Evolutionary conservation across 768 basidiomycete species (phyloP).

Genomic region (Kwoniella sp.): DNA sequence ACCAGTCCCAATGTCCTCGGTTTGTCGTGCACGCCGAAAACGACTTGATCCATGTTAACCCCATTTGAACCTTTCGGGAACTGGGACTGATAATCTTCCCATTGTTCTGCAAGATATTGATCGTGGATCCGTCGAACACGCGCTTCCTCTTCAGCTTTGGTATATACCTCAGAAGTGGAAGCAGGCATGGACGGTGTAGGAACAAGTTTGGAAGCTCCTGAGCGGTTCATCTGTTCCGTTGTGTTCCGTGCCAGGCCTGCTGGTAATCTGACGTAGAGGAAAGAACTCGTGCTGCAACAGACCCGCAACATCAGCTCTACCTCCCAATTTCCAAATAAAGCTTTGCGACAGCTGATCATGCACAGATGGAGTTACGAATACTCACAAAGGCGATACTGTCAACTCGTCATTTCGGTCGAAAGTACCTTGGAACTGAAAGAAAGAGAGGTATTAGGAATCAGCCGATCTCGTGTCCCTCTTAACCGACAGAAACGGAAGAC

Average conservation of each 20-base stretch:
- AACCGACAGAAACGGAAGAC: too few relatives aligned
- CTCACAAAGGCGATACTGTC: slow-evolving; percentile 68
- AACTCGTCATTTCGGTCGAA: slow-evolving; percentile 82
- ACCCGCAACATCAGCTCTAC: too few relatives aligned
- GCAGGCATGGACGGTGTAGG: not conserved
- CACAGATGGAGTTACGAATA: not conserved
- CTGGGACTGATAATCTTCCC: slow-evolving; percentile 29
- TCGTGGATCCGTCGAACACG: slow-evolving; percentile 23
- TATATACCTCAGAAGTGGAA: not conserved
- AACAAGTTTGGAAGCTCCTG: slow-evolving; percentile 38
- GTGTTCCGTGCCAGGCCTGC: slow-evolving; percentile 40
- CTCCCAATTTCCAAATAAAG: too few relatives aligned
- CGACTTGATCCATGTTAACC: slow-evolving; percentile 19
- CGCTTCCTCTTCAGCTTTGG: slow-evolving; percentile 26
- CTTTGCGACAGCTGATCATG: too few relatives aligned
- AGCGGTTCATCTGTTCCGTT: slow-evolving; percentile 41
- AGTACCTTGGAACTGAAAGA: slow-evolving; percentile 58
- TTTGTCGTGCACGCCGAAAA: slow-evolving; percentile 18
- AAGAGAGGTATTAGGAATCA: too few relatives aligned
- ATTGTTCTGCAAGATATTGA: slow-evolving; percentile 31
- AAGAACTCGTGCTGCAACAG: slow-evolving; percentile 29
- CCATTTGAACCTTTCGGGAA: not conserved
- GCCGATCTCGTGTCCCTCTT: too few relatives aligned
- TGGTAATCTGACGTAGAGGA: slow-evolving; percentile 36
- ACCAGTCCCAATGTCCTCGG: slow-evolving; percentile 37